A percentile compares a stretch with the other conserved stretches of the same genome.
Conservation (phyloP, 345 rosid species). For the Euphorbia tirucalli region DNA sequence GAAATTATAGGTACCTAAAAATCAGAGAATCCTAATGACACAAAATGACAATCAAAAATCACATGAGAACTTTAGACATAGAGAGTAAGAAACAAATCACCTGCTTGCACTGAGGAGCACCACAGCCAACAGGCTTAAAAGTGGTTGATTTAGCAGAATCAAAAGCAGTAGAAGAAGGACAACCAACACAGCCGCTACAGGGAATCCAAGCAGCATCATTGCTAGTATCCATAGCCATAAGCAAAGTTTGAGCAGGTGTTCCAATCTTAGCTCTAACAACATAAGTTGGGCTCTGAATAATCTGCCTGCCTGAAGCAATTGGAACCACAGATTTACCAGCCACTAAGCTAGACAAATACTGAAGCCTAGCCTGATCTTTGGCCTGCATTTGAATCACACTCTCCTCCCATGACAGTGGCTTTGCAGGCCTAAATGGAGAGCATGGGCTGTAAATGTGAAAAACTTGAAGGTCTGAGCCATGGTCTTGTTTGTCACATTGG, state of each 20-base stretch:
- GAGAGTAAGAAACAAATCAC: constrained; percentile 27
- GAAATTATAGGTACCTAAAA: no score
- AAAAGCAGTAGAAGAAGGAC: constrained; percentile 59
- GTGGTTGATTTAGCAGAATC: constrained; percentile 49
- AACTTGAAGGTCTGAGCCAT: constrained; percentile 64
- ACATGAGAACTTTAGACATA: no score
- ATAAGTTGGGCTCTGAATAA: constrained; percentile 79
- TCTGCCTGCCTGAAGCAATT: constrained; percentile 81
- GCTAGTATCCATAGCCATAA: constrained; percentile 89
- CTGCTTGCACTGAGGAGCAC: constrained; percentile 79
- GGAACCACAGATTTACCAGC: constrained; percentile 70
- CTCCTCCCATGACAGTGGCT: constrained; percentile 73
- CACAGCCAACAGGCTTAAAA: constrained; percentile 54
- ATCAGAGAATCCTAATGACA: no score
- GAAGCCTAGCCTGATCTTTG: constrained; percentile 70
- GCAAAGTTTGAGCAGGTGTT: constrained; percentile 78
- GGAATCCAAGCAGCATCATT: constrained; percentile 88
- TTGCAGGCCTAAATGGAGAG: constrained; percentile 61
- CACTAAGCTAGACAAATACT: constrained; percentile 63
- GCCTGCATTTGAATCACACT: constrained; percentile 60
- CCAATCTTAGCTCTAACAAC: constrained; percentile 72
- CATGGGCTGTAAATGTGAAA: constrained; percentile 75
- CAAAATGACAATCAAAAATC: no score
- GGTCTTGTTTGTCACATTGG: constrained; percentile 43
- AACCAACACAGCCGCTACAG: constrained; percentile 73